Percentiles rank a stretch among this genome's conserved stretches.
Evolutionary conservation across 164 flowering plant species (phyloP).

Genomic region (Sextonia rubra): DNA sequence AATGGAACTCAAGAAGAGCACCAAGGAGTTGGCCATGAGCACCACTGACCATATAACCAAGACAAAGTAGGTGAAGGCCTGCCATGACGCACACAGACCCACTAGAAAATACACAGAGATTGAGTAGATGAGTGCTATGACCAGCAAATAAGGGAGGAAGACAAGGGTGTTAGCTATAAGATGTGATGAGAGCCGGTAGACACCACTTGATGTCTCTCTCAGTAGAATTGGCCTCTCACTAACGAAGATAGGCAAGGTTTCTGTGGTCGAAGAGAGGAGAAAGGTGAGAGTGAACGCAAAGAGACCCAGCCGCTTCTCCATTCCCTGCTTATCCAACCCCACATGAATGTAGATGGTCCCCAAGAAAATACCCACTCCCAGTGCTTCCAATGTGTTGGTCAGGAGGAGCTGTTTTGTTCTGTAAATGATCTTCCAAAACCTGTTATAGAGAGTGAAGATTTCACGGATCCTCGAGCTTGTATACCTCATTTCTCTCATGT

Average conservation of each 20-base stretch:
- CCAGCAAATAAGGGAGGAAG: conserved; percentile 77
- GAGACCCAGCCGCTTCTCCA: conserved; percentile 80
- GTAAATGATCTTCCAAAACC: conserved; percentile 85
- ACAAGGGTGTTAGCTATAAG: conserved; percentile 84
- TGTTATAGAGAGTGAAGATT: conserved; percentile 41
- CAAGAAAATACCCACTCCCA: conserved; percentile 71
- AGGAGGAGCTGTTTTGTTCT: conserved; percentile 82
- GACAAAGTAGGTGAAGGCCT: conserved; percentile 73
- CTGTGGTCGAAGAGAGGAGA: conserved; percentile 91
- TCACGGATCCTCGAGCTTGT: conserved; percentile 63
- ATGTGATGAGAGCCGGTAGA: conserved; percentile 78
- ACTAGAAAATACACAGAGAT: conserved; percentile 74
- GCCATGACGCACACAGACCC: conserved; percentile 78
- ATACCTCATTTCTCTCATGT: conserved; percentile 23
- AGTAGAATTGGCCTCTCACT: conserved; percentile 77
- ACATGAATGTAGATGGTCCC: conserved; percentile 87
- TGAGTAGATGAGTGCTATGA: conserved; percentile 66
- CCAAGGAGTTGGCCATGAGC: conserved; percentile 90
- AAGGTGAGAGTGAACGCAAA: conserved; percentile 97
- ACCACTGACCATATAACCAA: conserved; percentile 76
- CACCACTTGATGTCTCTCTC: conserved; percentile 79
- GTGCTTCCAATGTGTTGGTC: conserved; percentile 76
- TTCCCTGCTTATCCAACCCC: conserved; percentile 61
- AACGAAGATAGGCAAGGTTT: conserved; percentile 86
- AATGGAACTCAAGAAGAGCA: conserved; percentile 78